Base-by-base conservation (phyloP, 2,329 filamentous ascomycete species). In the Clonostachys sp. region DNA sequence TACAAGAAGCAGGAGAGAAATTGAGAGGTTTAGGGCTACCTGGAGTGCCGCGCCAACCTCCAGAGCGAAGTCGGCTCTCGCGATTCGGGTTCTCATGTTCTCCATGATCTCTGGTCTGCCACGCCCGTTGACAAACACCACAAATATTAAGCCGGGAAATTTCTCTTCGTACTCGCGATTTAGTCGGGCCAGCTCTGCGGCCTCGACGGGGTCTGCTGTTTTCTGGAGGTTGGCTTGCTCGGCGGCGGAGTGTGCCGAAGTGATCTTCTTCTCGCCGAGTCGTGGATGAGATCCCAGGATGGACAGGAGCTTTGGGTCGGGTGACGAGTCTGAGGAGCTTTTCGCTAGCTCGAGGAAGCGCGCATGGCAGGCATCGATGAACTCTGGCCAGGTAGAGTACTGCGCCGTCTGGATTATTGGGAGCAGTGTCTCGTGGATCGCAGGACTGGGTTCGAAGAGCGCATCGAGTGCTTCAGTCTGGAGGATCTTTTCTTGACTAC, bases 61-160 rank as follows among this genome's bases (percentile, higher is more conserved):
- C 14, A 72, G 72, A 20, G 73, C 66, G 45, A 84, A 72, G 62
- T 92, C 80, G 2, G 77, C 83, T 45, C 84, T 72, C 14, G 75
- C 78, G 58, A 96, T 95, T 45, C 91, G 77, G 45, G 68, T 63
- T 52, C 78, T 78, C 88, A 96, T 95, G 58, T 96, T 84, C 52
- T 81, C 74, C 85, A 96, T 89, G 47, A 96, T 86, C 51, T 81
- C 79, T 2, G 79, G 75, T 48, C 90, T 75, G 39, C 80, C 77
- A 42, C 91, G 78, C 1, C 89, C 90, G 62, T 95, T 91, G 48
- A 96, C 92, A 63, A 96, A 96, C 16, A 92, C 88, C 60, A 96
- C 89, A 72, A 95, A 96, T 66, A 86, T 77, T 61, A 96, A 64
- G 0, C 91, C 89, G 0, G 90, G 89, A 64, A 92, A 96, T 48